Base-by-base conservation (phyloP, 208 protist genomes). In the Crithidia sp. region DNA sequence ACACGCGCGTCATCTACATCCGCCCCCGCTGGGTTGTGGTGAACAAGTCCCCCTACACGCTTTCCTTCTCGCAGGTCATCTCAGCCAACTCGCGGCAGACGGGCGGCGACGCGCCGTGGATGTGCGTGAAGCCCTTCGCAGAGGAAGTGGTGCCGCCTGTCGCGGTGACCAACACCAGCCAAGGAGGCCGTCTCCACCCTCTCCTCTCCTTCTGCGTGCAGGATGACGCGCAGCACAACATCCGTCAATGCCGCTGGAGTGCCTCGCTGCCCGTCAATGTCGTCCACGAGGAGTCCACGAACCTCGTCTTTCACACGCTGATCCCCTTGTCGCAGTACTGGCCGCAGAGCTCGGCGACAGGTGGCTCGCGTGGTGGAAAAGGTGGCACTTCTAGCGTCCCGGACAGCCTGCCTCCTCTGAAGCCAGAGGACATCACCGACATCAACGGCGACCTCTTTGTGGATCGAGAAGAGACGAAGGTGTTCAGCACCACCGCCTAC, bases 11-110 rank as follows among this genome's bases (percentile, higher is more conserved):
- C 53, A 59, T 95, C 10, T 84, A 81, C 55, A 76, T 95, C 39
- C 79, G 75, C 17, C 90, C 90, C 39, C 83, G 84, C 16, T 95
- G 90, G 90, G 81, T 95, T 40, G 9, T 95, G 41, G 61, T 88
- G 43, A 95, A 95, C 77, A 71, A 78, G 43, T 81, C 84, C 12
- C 84, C 74, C 13, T 78, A 79, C 47, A 36, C 58, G 17, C 66
- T 89, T n/a, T 69, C 16, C 39, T 64, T 84, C 19, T 56, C 74
- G 19, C 71, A 79, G 37, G 62, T 41, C 17, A 12, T 61, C 36
- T 19, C 59, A n/a, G 14, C 40, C 9, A 56, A 13, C 17, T 14
- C 37, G 40, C 54, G 19, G 3, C 39, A 53, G 10, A 63, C 61
- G 13, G 59, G 60, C 49, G 36, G 53, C 44, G 66, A 41, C 12